Evolutionary conservation across 352 stramenopile species (phyloP), one percentile per base, ranked within the genome.

Genomic region (Phytophthora sojae): DNA sequence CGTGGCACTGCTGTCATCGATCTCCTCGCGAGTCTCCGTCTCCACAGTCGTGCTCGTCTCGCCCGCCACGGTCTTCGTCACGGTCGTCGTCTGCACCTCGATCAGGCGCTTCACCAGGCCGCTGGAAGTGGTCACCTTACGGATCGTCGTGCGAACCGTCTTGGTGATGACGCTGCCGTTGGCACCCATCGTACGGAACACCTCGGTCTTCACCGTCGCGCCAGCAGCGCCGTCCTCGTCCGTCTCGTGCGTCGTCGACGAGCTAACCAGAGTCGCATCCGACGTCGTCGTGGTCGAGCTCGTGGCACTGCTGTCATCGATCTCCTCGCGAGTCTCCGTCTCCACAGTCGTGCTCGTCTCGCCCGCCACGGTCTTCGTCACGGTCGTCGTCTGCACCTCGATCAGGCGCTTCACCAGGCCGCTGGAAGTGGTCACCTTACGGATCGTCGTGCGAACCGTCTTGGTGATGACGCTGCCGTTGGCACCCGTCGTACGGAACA

Each of bases 21-120:
- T 53, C 59, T 73, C 66, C 54, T 73, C 66, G 23, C 37, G 58
- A 23, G 66, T 73, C 42, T 71, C 65, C 59, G 56, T 61, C 56
- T 61, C 56, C 35, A 53, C 56, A 25, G 56, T 61, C 35, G 56
- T 73, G 47, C 53, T 73, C 42, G 54, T 68, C 58, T 68, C 59
- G 19, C 58, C 66, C 8, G 60, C 35, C 37, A 17, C 29, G 1
- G 53, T 61, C 60, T 61, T 61, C 47, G 54, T 74, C 51, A 53
- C 37, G 21, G 54, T 73, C 53, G 59, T 73, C 12, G 65, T 73
- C 52, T 73, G 25, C 49, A 68, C 53, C 35, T 60, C 53, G 30
- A 60, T n/a, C 30, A 39, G 44, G 17, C 42, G 42, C 53, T n/a
- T 60, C 53, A 60, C 30, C 53, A 60, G 21, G 37, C 57, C 44